These are phyloP conservation scores for Dendrobium chrysotoxum DNA, from an alignment of 106 monocot genomes.

Conservation along the genomic window DNA sequence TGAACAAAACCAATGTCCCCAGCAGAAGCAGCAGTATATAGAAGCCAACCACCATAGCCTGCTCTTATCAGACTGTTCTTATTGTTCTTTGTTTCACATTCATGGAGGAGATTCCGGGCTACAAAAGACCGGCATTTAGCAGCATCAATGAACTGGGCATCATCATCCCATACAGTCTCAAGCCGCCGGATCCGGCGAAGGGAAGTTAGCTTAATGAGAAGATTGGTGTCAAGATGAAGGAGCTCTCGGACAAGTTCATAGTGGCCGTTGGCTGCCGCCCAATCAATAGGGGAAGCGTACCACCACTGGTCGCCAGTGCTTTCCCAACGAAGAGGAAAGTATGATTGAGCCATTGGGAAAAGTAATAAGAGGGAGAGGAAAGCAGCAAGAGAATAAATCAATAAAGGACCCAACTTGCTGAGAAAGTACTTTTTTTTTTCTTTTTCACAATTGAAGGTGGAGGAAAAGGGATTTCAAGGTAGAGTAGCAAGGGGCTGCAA, in stretches of 20 bases:
- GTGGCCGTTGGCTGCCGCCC: conserved; percentile 81
- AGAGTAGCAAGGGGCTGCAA: not conserved
- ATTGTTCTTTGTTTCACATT: conserved; percentile 37
- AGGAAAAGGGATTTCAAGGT: not conserved
- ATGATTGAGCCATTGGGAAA: conserved; percentile 26
- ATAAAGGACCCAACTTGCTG: not conserved
- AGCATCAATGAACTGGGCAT: conserved; percentile 28
- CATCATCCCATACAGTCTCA: conserved; percentile 74
- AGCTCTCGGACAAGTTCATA: conserved; percentile 82
- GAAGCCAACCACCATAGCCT: conserved; percentile 79
- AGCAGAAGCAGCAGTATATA: conserved; percentile 70
- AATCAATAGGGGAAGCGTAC: conserved; percentile 81
- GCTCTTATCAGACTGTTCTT: conserved; percentile 44
- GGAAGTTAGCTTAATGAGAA: conserved; percentile 88
- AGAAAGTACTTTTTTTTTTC: not conserved
- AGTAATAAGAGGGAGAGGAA: not conserved
- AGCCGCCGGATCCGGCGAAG: conserved; percentile 80
- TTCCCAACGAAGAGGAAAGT: conserved; percentile 86
- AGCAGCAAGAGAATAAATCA: not conserved
- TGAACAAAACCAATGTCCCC: conserved; percentile 44
- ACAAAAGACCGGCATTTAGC: conserved; percentile 53
- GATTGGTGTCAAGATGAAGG: conserved; percentile 68
- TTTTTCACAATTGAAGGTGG: not conserved
- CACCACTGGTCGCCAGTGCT: conserved; percentile 92
- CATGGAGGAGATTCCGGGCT: conserved; percentile 43